phyloP scores from a whole-genome alignment of 768 basidiomycete genomes.

The Mrakia hoshinonis region DNA sequence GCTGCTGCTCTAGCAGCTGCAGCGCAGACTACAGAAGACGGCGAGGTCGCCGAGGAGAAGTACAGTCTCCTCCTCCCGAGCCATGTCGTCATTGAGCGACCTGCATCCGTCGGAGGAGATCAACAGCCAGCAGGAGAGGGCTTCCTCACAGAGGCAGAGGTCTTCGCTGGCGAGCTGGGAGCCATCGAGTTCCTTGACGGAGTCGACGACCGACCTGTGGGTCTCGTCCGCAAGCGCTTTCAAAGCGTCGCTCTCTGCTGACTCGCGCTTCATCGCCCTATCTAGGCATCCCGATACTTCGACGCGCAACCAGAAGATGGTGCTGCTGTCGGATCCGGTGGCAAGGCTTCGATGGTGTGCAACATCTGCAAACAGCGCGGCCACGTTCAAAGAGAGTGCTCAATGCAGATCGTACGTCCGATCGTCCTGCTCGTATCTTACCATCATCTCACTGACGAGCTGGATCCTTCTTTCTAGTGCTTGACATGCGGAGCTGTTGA shows the following conservation, averaged over 20 bases:
- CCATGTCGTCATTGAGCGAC: slow-evolving; percentile 25
- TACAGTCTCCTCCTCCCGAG: slow-evolving; percentile 20
- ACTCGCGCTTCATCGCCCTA: neutral
- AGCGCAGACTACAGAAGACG: neutral
- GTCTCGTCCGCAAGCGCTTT: neutral
- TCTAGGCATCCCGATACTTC: slow-evolving; percentile 25
- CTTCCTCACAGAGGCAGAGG: slow-evolving; percentile 26
- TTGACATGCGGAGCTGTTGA: slow-evolving; percentile 28
- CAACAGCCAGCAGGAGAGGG: neutral
- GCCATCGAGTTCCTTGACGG: slow-evolving; percentile 29
- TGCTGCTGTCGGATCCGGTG: slow-evolving; percentile 9
- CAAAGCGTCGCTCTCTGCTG: neutral
- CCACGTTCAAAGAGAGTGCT: slow-evolving; percentile 25
- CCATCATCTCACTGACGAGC: neutral
- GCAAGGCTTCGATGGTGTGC: slow-evolving; percentile 28
- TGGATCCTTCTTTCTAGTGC: slow-evolving; percentile 13
- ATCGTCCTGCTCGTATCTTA: neutral
- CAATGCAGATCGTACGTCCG: slow-evolving; percentile 18
- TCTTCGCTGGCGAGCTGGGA: slow-evolving; percentile 26
- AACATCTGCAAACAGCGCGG: slow-evolving; percentile 27
- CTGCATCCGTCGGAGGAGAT: neutral
- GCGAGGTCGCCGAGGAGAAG: neutral
- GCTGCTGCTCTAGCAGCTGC: neutral
- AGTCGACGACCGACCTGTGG: slow-evolving; percentile 21
- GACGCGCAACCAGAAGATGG: slow-evolving; percentile 17